Evolutionary conservation across 2,329 filamentous ascomycete species (phyloP).

Genomic region (Cercospora sp.): DNA sequence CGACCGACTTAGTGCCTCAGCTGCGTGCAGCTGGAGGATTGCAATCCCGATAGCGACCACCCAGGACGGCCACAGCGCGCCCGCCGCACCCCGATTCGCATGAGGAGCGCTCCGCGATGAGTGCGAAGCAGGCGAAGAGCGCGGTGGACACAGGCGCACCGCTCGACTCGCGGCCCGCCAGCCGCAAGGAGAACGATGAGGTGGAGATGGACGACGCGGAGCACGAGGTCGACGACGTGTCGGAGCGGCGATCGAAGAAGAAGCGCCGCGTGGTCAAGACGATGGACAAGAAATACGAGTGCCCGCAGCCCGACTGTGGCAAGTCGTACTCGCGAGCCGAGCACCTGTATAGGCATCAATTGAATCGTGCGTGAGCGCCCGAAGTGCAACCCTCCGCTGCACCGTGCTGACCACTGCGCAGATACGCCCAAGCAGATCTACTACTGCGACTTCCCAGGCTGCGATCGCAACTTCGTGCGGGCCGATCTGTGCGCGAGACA

Average conservation of each 20-base stretch:
- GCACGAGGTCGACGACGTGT: constrained; percentile 30
- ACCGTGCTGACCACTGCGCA: constrained; percentile 39
- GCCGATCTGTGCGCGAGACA: constrained; percentile 82
- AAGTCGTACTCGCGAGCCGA: constrained; percentile 97
- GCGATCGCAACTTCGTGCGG: constrained; percentile 85
- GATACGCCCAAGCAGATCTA: constrained; percentile 95
- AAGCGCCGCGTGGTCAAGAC: constrained; percentile 38
- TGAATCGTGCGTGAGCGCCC: constrained; percentile 70
- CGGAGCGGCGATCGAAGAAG: constrained; percentile 35
- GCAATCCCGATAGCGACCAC: constrained; percentile 3
- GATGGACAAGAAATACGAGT: constrained; percentile 67
- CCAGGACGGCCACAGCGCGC: constrained; percentile 3
- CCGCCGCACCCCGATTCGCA: constrained; percentile 6
- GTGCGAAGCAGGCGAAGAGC: constrained; percentile 5
- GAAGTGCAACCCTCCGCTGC: constrained; percentile 1
- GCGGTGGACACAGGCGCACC: constrained; percentile 14
- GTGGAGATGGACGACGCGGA: constrained; percentile 30
- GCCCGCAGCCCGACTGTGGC: constrained; percentile 80
- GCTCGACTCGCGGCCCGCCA: constrained; percentile 18
- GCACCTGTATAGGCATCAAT: constrained; percentile 92
- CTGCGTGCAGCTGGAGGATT: constrained; percentile 1
- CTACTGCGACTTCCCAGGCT: constrained; percentile 87
- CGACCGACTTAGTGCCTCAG: constrained; percentile 18
- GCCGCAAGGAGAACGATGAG: constrained; percentile 19
- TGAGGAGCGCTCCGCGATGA: constrained; percentile 11